Base-by-base conservation (phyloP, 129 eudicot genomes). In the Erigeron canadensis region DNA sequence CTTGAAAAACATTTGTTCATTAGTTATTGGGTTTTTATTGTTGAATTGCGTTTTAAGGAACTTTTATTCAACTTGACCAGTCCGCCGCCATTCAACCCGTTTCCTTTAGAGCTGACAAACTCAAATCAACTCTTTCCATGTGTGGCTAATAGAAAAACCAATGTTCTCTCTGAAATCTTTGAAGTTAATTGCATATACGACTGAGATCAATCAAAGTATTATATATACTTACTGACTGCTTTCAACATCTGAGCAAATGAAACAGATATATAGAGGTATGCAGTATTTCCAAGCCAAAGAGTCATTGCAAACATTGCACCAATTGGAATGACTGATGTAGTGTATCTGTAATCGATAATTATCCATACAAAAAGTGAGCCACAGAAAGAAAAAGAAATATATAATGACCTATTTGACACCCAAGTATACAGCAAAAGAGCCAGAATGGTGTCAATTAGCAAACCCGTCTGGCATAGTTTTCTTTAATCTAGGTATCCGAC, bases 261-360 rank as follows among this genome's bases (percentile, higher is more conserved):
- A 81, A 95, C 97, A 53, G 99, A 95, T 67, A 95, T 95, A 65
- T 95, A 88, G 81, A 94, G 94, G 83, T 94, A 94, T 65, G 99
- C 99, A 53, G 97, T 90, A 86, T 94, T 94, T 64, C 99, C 99
- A 72, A 94, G 95, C 99, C 99, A 94, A 73, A 94, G 99, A 54
- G 99, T 94, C 93, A 94, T 81, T 60, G 96, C 96, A 82, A 94
- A 94, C 99, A 86, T 94, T 23, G 96, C 99, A 66, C 96, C 97
- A 83, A 94, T 94, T 71, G 99, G 99, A 63, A 94, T 84, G 77
- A 94, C 99, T 60, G 97, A 93, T 9, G 83, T 63, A 28, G 85
- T 65, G 76, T 87, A 94, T 76, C 99, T 94, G 89, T 40, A 69
- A 2, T 59, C 69, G 15, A 54, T 43, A 57, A 58, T 70, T 18